phyloP scores from a whole-genome alignment of 208 protist genomes.

The Leishmania lainsoni region DNA sequence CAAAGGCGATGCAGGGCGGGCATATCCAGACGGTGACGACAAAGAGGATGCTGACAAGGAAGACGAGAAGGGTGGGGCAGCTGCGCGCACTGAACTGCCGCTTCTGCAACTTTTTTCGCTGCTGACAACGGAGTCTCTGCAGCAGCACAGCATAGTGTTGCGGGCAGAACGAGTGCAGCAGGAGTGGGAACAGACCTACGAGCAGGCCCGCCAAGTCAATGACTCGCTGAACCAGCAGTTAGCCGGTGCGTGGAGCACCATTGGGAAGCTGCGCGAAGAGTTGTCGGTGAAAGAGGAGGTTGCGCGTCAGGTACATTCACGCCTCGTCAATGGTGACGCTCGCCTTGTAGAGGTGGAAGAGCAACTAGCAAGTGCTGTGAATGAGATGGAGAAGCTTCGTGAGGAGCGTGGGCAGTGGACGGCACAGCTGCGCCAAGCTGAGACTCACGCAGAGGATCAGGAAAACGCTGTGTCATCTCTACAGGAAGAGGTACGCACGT shows the following conservation, averaged over 20 bases:
- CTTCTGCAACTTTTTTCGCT: constrained; percentile 44
- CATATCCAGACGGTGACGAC: neutral
- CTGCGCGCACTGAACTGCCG: neutral
- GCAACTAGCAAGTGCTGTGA: constrained; percentile 23
- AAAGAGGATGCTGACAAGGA: neutral
- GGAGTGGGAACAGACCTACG: constrained; percentile 86
- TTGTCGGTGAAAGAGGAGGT: constrained; percentile 51
- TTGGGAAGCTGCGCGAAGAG: constrained; percentile 60
- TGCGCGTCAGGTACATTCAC: constrained; percentile 34
- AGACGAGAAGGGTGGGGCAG: neutral
- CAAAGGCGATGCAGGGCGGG: too few species aligned
- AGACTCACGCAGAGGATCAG: constrained; percentile 17
- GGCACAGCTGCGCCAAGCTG: constrained; percentile 18
- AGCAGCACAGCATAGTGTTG: constrained; percentile 21
- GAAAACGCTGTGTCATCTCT: constrained; percentile 22
- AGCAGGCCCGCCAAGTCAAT: constrained; percentile 74
- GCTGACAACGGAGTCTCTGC: constrained; percentile 47
- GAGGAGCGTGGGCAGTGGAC: constrained; percentile 47
- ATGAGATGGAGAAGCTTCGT: constrained; percentile 48
- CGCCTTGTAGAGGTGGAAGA: constrained; percentile 34
- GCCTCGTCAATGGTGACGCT: constrained; percentile 35
- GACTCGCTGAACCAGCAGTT: constrained; percentile 66
- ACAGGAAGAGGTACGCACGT: constrained; percentile 44
- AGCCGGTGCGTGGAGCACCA: constrained; percentile 57
- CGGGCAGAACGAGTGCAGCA: constrained; percentile 44